Percentiles rank a stretch among this genome's conserved stretches.
Evolutionary conservation across 129 eudicot species (phyloP).

Genomic region (Heracleum sosnowskyi): DNA sequence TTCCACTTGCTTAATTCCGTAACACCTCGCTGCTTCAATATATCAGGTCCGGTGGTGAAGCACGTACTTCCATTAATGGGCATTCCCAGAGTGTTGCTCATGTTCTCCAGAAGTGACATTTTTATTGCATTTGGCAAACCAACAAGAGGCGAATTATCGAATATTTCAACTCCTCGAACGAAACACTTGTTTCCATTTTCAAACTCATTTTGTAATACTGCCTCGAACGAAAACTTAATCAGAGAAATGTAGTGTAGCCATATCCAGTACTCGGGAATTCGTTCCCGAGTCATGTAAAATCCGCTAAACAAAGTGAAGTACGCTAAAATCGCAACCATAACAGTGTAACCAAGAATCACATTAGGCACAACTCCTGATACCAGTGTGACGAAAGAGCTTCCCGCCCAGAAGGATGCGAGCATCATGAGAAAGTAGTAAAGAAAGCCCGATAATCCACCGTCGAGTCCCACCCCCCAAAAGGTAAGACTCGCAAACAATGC

Average conservation of each 20-base stretch:
- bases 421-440: constrained; percentile 63
- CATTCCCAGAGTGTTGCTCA: neutral
- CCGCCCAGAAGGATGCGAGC: constrained; percentile 82
- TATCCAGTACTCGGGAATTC: neutral
- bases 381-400: constrained; percentile 87
- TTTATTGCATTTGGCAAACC: neutral
- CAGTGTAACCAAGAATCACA: constrained; percentile 81
- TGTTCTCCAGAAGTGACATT: neutral
- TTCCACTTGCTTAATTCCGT: constrained; percentile 65
- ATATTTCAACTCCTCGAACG: neutral
- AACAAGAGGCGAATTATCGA: neutral
- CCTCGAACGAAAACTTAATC: neutral
- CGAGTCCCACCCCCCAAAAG: constrained; percentile 82
- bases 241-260: constrained; percentile 4
- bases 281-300: constrained; percentile 24
- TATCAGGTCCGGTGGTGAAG: constrained; percentile 64
- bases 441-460: constrained; percentile 68
- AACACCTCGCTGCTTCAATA: constrained; percentile 62
- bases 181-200: neutral
- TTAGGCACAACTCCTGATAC: constrained; percentile 80
- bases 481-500: constrained; percentile 52
- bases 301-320: constrained; percentile 81
- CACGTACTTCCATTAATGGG: constrained; percentile 28
- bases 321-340: constrained; percentile 77
- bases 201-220: neutral